Base-by-base conservation (phyloP, 345 rosid genomes). In the Eucalyptus regnans region DNA sequence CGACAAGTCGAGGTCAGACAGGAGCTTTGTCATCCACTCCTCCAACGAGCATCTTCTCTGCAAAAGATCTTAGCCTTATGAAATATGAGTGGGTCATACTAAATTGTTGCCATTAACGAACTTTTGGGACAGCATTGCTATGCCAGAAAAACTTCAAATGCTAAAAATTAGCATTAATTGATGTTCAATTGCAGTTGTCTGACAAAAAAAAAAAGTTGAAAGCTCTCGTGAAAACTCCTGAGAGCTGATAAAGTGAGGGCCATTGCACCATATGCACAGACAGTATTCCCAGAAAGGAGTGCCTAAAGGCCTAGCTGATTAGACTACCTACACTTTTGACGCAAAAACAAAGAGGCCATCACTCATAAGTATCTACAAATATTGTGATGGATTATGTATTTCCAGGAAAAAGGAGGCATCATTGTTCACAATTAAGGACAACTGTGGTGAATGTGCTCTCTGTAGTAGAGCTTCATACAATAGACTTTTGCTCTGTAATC, bases 41-140 rank as follows among this genome's bases (percentile, higher is more conserved):
- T 98, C 99, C 94, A 98, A 93, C 49, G 95, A 96, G 91, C 95
- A 92, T 92, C 98, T 95, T 94, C 99, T 95, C 99, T 98, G 99
- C 91, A 94, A 95, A 88, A 94, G 92, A 91, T 90, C 88, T 48
- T 89, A 91, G 89, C 90, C 94, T 92, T 92, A 92, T 94, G 81
- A 94, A 94, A 92, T 90, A 37, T 76, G 84, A 76, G 15, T 3
- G 41, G 41, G 41, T 37, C 41, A 37, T 37, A 37, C 84, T 41
- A 76, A 37, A 41, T 76, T 76, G 48, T 41, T 76, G 48, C 48
- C 84, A 22, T 41, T 76, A 41, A 76, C 5, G 5, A 76, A 76
- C 84, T 41, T 76, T 41, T 41, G 9, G 84, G 48, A 20, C 23
- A 76, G 84, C 9, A 76, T 76, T 76, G 5, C 48, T 41, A 76